Conservation (phyloP, 2,329 filamentous ascomycete genomes). For the Amauroascus niger region DNA sequence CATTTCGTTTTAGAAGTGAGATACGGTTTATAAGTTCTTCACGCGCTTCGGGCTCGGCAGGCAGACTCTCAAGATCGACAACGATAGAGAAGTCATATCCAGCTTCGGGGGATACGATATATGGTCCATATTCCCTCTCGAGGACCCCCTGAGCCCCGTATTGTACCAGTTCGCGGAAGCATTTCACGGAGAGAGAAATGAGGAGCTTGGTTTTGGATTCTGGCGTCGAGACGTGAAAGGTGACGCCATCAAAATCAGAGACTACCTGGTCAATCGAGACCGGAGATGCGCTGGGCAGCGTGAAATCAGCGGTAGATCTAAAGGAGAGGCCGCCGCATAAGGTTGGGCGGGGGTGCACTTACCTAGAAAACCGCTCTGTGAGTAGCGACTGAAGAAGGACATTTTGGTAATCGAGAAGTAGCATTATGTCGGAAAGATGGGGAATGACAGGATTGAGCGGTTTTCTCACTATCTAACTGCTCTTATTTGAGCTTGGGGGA, state of each 20-base stretch:
- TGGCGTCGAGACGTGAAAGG: constrained; percentile 95
- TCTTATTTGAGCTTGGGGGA: background rate
- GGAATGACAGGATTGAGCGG: constrained; percentile 15
- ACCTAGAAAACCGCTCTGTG: constrained; percentile 89
- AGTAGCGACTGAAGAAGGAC: constrained; percentile 93
- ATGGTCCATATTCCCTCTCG: constrained; percentile 85
- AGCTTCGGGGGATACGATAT: constrained; percentile 75
- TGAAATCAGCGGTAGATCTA: constrained; percentile 29
- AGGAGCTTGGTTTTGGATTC: constrained; percentile 89
- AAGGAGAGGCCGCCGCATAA: constrained; percentile 17
- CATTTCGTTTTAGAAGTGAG: constrained; percentile 90
- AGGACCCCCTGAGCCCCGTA: constrained; percentile 90
- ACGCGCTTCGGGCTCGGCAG: constrained; percentile 70
- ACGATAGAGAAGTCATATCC: constrained; percentile 94
- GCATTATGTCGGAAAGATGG: constrained; percentile 44
- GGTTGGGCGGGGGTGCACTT: constrained; percentile 24
- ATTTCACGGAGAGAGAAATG: constrained; percentile 89
- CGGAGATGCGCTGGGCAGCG: constrained; percentile 58
- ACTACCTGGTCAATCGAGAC: constrained; percentile 93
- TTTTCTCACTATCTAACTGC: background rate
- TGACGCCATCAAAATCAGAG: constrained; percentile 97
- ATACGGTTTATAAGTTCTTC: constrained; percentile 81
- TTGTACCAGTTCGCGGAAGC: constrained; percentile 80
- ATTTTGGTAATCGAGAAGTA: constrained; percentile 98
- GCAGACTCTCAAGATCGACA: constrained; percentile 80